Evolutionary conservation across 306 rosid species (phyloP).

Genomic region (Abrus precatorius): DNA sequence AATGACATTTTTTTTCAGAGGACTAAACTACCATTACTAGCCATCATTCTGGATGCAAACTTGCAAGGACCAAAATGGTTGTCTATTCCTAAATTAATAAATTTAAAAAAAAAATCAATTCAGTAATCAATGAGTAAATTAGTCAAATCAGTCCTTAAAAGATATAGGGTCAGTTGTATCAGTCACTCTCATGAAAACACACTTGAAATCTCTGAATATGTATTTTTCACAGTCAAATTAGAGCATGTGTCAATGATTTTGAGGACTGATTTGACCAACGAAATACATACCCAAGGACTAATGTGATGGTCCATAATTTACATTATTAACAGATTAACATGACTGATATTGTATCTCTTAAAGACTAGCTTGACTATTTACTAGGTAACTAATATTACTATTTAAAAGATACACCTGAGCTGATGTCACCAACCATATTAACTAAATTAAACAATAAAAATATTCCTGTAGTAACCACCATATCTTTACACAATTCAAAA

Average conservation of each 20-base stretch:
- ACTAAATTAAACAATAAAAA: not conserved
- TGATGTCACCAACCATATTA: not conserved
- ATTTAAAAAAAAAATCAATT: not conserved
- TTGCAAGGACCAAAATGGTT: not conserved
- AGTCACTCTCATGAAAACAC: not conserved
- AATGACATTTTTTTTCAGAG: not conserved
- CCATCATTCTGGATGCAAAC: not conserved
- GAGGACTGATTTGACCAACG: not conserved
- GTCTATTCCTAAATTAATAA: not conserved
- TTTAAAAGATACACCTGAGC: not conserved
- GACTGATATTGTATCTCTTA: not conserved
- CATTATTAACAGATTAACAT: not conserved
- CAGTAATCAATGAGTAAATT: not conserved
- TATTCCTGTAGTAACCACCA: not conserved
- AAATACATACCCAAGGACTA: not conserved
- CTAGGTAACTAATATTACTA: not conserved
- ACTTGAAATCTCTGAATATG: too few species aligned
- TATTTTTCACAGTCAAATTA: too few species aligned
- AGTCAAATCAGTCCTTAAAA: not conserved
- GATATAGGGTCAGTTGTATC: not conserved
- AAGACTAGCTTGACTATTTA: not conserved
- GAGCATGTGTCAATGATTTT: too few species aligned
- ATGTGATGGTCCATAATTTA: not conserved
- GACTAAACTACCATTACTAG: not conserved
- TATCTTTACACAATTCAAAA: not conserved